These are phyloP conservation scores for Colletotrichum abscissum DNA, from an alignment of 2,329 filamentous ascomycete species.

Conservation along the genomic window DNA sequence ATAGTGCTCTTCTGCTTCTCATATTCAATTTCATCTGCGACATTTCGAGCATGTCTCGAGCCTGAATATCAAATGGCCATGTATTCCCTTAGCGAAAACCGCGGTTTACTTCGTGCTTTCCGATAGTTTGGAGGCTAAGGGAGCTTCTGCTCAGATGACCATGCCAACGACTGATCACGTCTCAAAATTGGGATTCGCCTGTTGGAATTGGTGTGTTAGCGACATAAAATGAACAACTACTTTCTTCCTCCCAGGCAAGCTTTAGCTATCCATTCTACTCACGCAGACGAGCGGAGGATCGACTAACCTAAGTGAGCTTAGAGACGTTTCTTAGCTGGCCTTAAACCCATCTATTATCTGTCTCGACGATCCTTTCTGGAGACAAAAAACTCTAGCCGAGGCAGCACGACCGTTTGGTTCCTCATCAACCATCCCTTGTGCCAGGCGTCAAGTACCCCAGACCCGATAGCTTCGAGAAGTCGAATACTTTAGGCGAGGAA, in stretches of 20 bases:
- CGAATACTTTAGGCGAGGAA: background rate
- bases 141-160: background rate
- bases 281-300: background rate
- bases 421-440: background rate
- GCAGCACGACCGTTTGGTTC: background rate
- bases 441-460: background rate
- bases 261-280: background rate
- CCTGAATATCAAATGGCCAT: too few species aligned
- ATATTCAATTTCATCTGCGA: background rate
- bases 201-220: background rate
- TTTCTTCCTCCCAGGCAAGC: background rate
- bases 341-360: background rate
- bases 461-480: conserved; percentile 12
- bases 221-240: background rate
- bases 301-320: background rate
- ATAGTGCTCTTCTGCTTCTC: background rate
- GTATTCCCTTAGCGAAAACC: background rate
- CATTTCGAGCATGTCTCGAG: background rate
- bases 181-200: background rate
- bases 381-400: background rate
- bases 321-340: background rate
- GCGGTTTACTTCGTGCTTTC: background rate
- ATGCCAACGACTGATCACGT: background rate
- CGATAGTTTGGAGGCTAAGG: background rate
- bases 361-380: background rate